Percentiles rank a stretch among this genome's conserved stretches.
These are phyloP conservation scores for Eimeria necatrix DNA, from an alignment of 169 alveolate species.

Conservation along the genomic window DNA sequence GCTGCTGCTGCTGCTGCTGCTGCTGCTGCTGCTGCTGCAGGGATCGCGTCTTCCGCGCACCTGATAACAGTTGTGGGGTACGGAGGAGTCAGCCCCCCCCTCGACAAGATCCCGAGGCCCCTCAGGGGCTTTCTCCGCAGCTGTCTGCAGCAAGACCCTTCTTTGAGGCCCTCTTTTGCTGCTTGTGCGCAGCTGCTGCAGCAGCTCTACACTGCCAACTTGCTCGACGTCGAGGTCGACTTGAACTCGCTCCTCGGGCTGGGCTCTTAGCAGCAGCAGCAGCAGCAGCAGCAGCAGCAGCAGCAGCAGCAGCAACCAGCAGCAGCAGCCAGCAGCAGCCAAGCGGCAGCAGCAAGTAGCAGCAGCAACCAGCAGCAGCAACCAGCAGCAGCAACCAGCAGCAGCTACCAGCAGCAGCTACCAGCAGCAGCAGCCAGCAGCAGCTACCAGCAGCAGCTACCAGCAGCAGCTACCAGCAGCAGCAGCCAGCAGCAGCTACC, in stretches of 20 bases:
- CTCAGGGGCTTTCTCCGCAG: conserved; percentile 44
- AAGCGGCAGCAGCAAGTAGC: neutral
- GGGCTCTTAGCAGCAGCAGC: neutral
- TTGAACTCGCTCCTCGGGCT: conserved; percentile 76
- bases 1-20: neutral
- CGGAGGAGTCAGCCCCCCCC: conserved; percentile 57
- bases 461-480: too few relatives aligned
- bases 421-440: neutral
- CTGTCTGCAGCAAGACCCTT: conserved; percentile 62
- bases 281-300: neutral
- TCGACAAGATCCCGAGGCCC: conserved; percentile 55
- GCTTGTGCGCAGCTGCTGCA: conserved; percentile 80
- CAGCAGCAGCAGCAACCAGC: too few relatives aligned
- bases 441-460: too few relatives aligned
- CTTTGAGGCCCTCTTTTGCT: conserved; percentile 71
- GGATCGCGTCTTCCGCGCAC: conserved; percentile 69
- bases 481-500: neutral
- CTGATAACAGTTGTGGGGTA: conserved; percentile 77
- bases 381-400: too few relatives aligned
- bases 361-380: neutral
- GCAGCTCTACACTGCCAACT: conserved; percentile 65
- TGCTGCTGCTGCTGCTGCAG: conserved; percentile 66
- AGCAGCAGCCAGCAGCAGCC: neutral
- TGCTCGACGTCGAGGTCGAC: conserved; percentile 73
- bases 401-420: too few relatives aligned